Base-by-base conservation (phyloP, 306 rosid species). In the Prunus padus region DNA sequence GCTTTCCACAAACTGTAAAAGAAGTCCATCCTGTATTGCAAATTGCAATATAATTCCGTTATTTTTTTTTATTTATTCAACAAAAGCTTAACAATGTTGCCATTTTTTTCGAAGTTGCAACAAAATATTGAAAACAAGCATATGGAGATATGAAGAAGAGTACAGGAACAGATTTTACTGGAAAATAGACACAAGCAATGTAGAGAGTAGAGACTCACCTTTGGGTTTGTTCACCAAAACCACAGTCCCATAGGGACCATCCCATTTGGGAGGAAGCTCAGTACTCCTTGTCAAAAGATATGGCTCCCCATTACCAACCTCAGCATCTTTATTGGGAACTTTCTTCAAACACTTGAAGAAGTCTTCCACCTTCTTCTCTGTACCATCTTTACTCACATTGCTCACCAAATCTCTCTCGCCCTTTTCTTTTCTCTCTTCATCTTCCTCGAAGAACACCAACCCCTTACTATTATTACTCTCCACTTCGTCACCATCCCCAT, bases 1-100 rank as follows among this genome's bases (percentile, higher is more conserved):
- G 84, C 89, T 92, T 94, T 63, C 98, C 98, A 73, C 98, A 94
- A 64, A 94, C 97, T 1, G 98, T 92, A 82, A 94, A 94, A 59
- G 98, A 94, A 67, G 98, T 94, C 98, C 98, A 94, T 26, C 98
- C 98, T 94, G 89, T 59, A 63, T 47, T 33, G 62, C 72, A 81
- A 71, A 75, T 47, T 57, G 64, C 42, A 28, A 20, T 5, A 65
- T 62, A 31, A 82, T 75, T 51, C 5, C 52, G 60, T 52, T 73
- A 69, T 61, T 47, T 54, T 30, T 72, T 3, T 15, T 45, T 44
- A n/a, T 28, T 28, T 33, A 33, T 5, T 33, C 40, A 33, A 33
- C 9, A 69, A 78, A 70, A 46, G 0, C 23, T 75, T 76, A 8
- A 76, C 56, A 42, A 60, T 56, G 33, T 71, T 28, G 37, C 60